phyloP scores from a whole-genome alignment of 257 asterid genomes.

The Solanum habrochaites region DNA sequence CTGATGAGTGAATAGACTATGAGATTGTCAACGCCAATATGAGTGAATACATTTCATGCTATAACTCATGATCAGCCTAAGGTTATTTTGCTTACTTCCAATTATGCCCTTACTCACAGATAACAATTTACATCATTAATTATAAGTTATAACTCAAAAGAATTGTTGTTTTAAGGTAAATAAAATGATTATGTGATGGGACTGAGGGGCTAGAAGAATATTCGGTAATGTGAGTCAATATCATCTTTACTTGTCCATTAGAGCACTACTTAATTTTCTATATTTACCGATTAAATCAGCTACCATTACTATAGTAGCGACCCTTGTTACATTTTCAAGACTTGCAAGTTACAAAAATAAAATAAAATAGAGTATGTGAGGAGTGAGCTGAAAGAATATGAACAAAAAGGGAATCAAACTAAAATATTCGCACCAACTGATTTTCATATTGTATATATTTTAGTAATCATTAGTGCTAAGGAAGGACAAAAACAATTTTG shows the following conservation, averaged over 20 bases:
- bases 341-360: neutral
- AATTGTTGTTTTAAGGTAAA: neutral
- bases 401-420: neutral
- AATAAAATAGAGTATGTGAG: neutral
- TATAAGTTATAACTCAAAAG: neutral
- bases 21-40: neutral
- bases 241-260: neutral
- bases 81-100: neutral
- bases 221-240: neutral
- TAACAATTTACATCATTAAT: neutral
- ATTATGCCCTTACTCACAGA: neutral
- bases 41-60: neutral
- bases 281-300: neutral
- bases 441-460: neutral
- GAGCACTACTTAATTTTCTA: neutral
- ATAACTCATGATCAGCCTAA: neutral
- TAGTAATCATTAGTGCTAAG: too few relatives aligned
- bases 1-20: neutral
- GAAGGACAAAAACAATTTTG: neutral
- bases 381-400: neutral
- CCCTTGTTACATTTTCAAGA: neutral
- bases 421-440: neutral
- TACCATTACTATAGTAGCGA: neutral
- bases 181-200: neutral
- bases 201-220: neutral